Base-by-base conservation (phyloP, 2,329 filamentous ascomycete genomes). In the Keithomyces neogunnii region DNA sequence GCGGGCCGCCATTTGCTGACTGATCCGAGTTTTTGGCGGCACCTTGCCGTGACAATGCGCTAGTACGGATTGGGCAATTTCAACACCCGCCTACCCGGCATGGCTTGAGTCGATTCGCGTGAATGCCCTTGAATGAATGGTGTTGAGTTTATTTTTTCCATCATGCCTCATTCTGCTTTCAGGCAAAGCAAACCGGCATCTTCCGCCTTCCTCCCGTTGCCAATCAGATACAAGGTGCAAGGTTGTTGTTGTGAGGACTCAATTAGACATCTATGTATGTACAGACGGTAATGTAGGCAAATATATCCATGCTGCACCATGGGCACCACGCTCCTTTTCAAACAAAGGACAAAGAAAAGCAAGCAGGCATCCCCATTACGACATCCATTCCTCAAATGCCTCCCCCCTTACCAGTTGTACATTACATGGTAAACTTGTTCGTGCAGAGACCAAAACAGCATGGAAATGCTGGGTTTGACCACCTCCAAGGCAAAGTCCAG, bases 371-470 rank as follows among this genome's bases (percentile, higher is more conserved):
- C 11, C 47, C 43, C 35, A 38, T 29, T 49, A 11, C 13, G 13
- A 10, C 36, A 28, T 42, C 46, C n/a, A 42, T 6, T 13, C 19
- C 39, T 49, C 47, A 49, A 44, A 44, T 49, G 39, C 47, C 19
- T 3, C 36, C 11, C 36, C 39, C n/a, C 38, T 30, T 42, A 30
- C 46, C 46, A 29, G 32, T 30, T 29, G 46, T 40, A 48, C 46
- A 40, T 48, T 39, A 40, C 47, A 42, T 28, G 10, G 5, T 38
- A 42, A n/a, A n/a, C 40, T 43, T 35, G 36, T 48, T 43, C 47
- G 35, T 33, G 38, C 47, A 43, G 38, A 48, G 47, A 47, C 35
- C 33, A 33, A 39, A 28, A 49, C 47, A 62, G 55, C 62, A 60
- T 63, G 49, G 55, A 58, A 48, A 33, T 29, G 28, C 13, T 43